phyloP scores from a whole-genome alignment of 306 rosid genomes.

The barrel medic (Medicago truncatula) region MtrunA17r5.0-ANR NC_053042.1:75501-76000 shows the following conservation, averaged over 20 bases:
- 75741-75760: slow-evolving; percentile 56
- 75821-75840: not conserved
- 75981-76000: not conserved
- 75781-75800: not conserved
- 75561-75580: slow-evolving; percentile 5
- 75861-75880: slow-evolving; percentile 18
- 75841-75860: not conserved
- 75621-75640: slow-evolving; percentile 41
- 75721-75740: slow-evolving; percentile 41
- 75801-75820: not conserved
- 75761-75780: slow-evolving; percentile 44
- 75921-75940: not conserved
- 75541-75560: not conserved
- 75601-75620: slow-evolving; percentile 51
- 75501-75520: not conserved
- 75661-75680: slow-evolving; percentile 27
- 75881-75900: slow-evolving; percentile 6
- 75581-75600: slow-evolving; percentile 32
- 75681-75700: slow-evolving; percentile 33
- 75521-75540: slow-evolving; percentile 7
- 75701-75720: slow-evolving; percentile 37
- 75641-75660: slow-evolving; percentile 39
- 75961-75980: not conserved
- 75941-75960: not conserved
- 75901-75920: not conserved